These are phyloP conservation scores for Smittium mucronatum DNA, from an alignment of 371 early-diverging fungal genomes.

Conservation along the genomic window DNA sequence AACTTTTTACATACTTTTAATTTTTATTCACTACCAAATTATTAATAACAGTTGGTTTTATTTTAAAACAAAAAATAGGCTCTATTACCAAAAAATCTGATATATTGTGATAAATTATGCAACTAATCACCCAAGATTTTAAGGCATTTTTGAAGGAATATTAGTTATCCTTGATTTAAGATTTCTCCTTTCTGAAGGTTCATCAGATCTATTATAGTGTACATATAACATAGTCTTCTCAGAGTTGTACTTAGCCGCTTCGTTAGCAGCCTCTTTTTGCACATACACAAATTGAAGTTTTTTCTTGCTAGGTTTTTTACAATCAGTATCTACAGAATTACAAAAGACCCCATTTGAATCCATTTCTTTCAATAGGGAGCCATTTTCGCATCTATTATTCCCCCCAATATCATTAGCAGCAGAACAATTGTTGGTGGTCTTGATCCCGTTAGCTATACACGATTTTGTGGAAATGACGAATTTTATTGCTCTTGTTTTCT, in stretches of 20 bases:
- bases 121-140: no score
- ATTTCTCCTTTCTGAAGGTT: neutral
- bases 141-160: neutral
- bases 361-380: neutral
- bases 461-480: neutral
- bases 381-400: neutral
- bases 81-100: no score
- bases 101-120: no score
- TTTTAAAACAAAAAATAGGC: no score
- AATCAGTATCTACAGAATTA: neutral
- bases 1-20: no score
- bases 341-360: neutral
- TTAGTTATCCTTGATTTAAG: neutral
- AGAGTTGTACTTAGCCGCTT: neutral
- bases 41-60: no score
- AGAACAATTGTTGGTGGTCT: neutral
- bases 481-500: neutral
- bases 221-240: neutral
- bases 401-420: neutral
- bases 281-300: neutral
- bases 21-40: no score
- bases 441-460: neutral
- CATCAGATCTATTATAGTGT: neutral
- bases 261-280: neutral
- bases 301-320: neutral